Conservation (phyloP, 1,284 basidiomycete genomes). For the Coniferiporia sulphurascens region DNA sequence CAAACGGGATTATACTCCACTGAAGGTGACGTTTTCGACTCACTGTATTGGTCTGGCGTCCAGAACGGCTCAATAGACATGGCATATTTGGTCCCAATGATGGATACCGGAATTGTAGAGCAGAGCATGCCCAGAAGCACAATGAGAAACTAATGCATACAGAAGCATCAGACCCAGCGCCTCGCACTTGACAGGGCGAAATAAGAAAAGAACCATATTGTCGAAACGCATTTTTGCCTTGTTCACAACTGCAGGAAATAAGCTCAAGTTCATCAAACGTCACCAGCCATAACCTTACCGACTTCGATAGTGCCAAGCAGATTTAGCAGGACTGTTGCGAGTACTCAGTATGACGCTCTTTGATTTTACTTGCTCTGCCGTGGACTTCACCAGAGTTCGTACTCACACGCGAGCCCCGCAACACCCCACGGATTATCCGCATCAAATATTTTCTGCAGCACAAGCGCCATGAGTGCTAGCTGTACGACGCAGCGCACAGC, state of each 20-base stretch:
- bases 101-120: slow-evolving; percentile 76
- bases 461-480: slow-evolving; percentile 63
- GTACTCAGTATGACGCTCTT: no score
- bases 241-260: slow-evolving; percentile 44
- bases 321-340: slow-evolving; percentile 54
- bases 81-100: slow-evolving; percentile 71
- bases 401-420: slow-evolving; percentile 64
- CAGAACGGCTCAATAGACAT: slow-evolving; percentile 78
- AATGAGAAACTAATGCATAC: slow-evolving; percentile 52
- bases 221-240: slow-evolving; percentile 71
- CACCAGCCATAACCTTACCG: slow-evolving; percentile 36
- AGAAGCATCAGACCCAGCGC: background rate
- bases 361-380: no score
- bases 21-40: slow-evolving; percentile 21
- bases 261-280: slow-evolving; percentile 25
- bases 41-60: slow-evolving; percentile 77
- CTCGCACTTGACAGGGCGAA: slow-evolving; percentile 14
- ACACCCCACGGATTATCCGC: slow-evolving; percentile 72
- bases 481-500: slow-evolving; percentile 73
- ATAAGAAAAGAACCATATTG: slow-evolving; percentile 51
- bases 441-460: slow-evolving; percentile 73
- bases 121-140: slow-evolving; percentile 66
- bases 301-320: slow-evolving; percentile 66
- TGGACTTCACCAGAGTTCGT: background rate
- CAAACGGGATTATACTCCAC: no score